These are phyloP conservation scores for Colletotrichum phormii DNA, from an alignment of 2,329 filamentous ascomycete species.

Conservation along the genomic window DNA sequence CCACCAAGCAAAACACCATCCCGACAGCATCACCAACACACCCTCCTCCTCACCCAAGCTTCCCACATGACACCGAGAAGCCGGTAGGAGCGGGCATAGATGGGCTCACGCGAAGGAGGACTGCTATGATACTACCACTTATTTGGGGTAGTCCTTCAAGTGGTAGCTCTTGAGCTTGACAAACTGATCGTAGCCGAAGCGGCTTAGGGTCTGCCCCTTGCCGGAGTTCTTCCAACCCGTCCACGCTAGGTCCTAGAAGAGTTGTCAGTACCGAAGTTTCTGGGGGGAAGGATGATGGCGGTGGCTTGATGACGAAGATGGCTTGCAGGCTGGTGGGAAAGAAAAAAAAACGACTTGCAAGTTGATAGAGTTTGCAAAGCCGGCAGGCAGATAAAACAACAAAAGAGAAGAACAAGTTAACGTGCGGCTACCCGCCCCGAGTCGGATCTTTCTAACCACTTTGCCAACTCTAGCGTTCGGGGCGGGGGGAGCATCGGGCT, in stretches of 20 bases:
- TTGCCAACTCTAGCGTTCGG: neutral
- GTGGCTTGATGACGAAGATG: constrained; percentile 36
- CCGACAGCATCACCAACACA: neutral
- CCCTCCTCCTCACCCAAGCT: neutral
- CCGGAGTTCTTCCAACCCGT: constrained; percentile 98
- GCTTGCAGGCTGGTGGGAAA: constrained; percentile 2
- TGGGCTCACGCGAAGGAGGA: neutral
- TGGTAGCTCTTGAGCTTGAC: constrained; percentile 97
- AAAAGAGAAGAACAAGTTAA: neutral
- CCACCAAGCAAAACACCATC: neutral
- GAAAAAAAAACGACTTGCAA: neutral
- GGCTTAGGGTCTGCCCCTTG: constrained; percentile 89
- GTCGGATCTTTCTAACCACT: neutral
- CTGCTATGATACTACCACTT: constrained; percentile 38
- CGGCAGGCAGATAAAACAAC: neutral
- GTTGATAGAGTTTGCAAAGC: neutral
- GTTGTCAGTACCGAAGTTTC: constrained; percentile 4
- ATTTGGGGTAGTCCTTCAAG: constrained; percentile 82
- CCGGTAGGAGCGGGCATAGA: neutral
- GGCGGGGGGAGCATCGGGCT: neutral
- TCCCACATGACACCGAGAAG: neutral
- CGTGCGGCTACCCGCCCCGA: neutral
- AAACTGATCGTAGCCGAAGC: constrained; percentile 94
- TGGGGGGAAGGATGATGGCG: neutral
- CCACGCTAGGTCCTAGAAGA: constrained; percentile 85